Evolutionary conservation across 1,139 yeast genomes (phyloP), one percentile per base, ranked within the genome.

Genomic region (Candida sanyaensis): DNA sequence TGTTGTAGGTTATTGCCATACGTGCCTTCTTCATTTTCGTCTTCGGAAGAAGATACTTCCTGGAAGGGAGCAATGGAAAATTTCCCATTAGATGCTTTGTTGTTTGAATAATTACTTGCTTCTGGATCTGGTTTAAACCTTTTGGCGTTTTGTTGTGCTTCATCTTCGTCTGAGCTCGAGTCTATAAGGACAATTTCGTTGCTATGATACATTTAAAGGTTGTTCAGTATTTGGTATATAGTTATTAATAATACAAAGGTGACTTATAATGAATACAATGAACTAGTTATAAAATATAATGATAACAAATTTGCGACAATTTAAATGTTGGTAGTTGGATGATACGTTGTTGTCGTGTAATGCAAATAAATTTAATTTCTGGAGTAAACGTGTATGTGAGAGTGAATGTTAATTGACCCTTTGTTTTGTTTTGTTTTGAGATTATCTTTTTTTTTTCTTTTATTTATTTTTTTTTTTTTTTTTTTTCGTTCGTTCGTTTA

Each of bases 151-250:
- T 29, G 37, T 23, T 32, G 51, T 28, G 42, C 41, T 39, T 34
- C 50, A 42, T 45, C 51, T 24, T 44, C 48, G 10, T 60, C 63
- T 5, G 60, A 51, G 31, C 56, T 60, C 3, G 64, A 59, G 39
- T 60, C 63, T 31, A 62, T 49, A 30, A 62, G 52, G 27, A 60
- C 54, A 23, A 60, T 55, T 17, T 60, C 62, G 41, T 54, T 49
- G 13, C 34, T 42, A 39, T 26, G 39, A 30, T 38, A 24, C 43
- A 41, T 38, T 38, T 11, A 21, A 13, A 17, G 8, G 13, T 32
- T 8, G 36, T 32, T 21, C n/a, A 11, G 36, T 4, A 5, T 7
- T 5, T 6, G 21, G 10, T 12, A 9, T 12, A 12, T 17, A 17
- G 21, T 5, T 11, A 13, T 6, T 12, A 32, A 13, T 32, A 32